Conservation (phyloP, 805 yeast genomes). For the Candida pini region DNA sequence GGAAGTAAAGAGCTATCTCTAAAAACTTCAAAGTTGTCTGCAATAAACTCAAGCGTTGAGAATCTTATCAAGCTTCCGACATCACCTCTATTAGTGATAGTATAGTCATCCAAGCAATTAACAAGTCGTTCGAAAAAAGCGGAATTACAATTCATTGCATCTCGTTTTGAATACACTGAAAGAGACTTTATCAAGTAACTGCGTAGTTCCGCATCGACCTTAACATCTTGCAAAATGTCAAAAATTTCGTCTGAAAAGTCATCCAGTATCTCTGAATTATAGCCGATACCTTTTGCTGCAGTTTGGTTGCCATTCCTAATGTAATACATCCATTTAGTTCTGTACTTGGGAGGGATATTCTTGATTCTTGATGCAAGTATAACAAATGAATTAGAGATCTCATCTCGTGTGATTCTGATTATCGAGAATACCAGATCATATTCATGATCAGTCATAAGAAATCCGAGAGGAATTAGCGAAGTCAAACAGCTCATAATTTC, state of each 20-base stretch:
- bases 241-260: constrained; percentile 21
- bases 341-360: constrained; percentile 11
- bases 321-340: constrained; percentile 31
- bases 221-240: constrained; percentile 20
- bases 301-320: constrained; percentile 34
- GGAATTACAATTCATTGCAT: constrained; percentile 6
- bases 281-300: constrained; percentile 34
- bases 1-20: constrained; percentile 1
- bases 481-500: constrained; percentile 26
- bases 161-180: constrained; percentile 19
- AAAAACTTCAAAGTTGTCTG: constrained; percentile 20
- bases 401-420: constrained; percentile 20
- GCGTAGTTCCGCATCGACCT: constrained; percentile 26
- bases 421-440: constrained; percentile 24
- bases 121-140: constrained; percentile 16
- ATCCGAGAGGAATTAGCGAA: constrained; percentile 5
- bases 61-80: constrained; percentile 75
- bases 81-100: constrained; percentile 79
- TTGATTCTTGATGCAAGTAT: constrained; percentile 16
- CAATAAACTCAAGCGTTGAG: constrained; percentile 39
- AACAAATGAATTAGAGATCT: constrained; percentile 26
- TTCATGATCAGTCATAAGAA: constrained; percentile 8
- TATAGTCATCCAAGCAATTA: constrained; percentile 63
- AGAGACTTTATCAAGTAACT: constrained; percentile 22
- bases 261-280: constrained; percentile 9